Percentiles rank a stretch among this genome's conserved stretches.
Evolutionary conservation across 2,329 filamentous ascomycete genomes (phyloP).

Genomic region (Dendrostoma leiphaemia): DNA sequence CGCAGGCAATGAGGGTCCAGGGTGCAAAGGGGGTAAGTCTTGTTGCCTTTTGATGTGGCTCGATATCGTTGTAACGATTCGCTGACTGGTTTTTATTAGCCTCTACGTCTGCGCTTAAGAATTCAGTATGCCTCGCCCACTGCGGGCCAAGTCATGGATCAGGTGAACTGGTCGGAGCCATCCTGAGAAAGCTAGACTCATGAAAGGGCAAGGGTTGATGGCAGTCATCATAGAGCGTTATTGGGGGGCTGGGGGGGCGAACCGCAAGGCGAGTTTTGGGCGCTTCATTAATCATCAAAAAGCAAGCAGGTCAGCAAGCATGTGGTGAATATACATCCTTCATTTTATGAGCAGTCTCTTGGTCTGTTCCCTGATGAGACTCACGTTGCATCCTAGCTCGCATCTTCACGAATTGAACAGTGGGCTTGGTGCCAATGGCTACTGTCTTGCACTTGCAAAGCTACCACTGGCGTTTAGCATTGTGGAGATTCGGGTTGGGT

Average conservation of each 20-base stretch:
- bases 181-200: constrained; percentile 28
- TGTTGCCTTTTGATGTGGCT: background rate
- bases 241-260: background rate
- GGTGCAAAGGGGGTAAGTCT: constrained; percentile 83
- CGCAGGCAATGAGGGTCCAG: constrained; percentile 84
- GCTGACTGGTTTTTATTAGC: constrained; percentile 45
- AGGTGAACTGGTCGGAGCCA: constrained; percentile 95
- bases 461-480: no score
- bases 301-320: constrained; percentile 9
- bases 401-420: no score
- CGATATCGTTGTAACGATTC: background rate
- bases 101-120: constrained; percentile 81
- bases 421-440: no score
- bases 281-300: background rate
- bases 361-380: no score
- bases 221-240: constrained; percentile 7
- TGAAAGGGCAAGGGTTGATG: background rate
- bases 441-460: no score
- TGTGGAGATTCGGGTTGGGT: no score
- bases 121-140: constrained; percentile 74
- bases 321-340: constrained; percentile 7
- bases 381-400: no score
- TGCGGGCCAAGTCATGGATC: constrained; percentile 73
- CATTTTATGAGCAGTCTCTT: no score
- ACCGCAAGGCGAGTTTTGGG: background rate